phyloP scores from a whole-genome alignment of 2,329 filamentous ascomycete species.

The Emmonsiellopsis sp. region DNA sequence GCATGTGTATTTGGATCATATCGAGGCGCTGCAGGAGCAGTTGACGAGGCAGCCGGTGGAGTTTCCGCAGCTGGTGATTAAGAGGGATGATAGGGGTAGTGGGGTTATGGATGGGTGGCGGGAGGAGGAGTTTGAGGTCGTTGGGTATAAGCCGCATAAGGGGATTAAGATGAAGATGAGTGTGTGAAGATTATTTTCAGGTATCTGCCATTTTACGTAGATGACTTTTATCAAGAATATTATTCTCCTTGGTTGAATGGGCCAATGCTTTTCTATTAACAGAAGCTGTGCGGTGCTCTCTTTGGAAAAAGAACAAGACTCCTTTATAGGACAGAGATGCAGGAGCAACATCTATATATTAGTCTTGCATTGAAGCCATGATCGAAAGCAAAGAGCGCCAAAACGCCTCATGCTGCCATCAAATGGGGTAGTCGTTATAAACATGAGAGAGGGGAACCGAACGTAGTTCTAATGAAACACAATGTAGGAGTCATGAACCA shows the following conservation, averaged over 20 bases:
- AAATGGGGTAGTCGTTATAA: background rate
- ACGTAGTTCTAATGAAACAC: no score
- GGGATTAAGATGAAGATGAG: slow-evolving; percentile 98
- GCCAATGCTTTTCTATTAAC: no score
- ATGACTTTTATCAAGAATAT: background rate
- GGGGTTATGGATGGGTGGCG: slow-evolving; percentile 93
- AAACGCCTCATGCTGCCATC: background rate
- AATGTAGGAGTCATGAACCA: background rate
- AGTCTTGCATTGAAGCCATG: background rate
- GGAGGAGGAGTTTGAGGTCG: slow-evolving; percentile 75
- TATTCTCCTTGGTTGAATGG: background rate
- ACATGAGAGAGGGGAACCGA: background rate
- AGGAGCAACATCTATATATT: no score
- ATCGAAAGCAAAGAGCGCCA: background rate
- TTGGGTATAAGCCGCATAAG: slow-evolving; percentile 86
- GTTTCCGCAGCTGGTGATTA: slow-evolving; percentile 72
- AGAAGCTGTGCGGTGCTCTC: no score
- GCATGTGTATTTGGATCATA: slow-evolving; percentile 91
- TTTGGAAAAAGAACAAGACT: no score
- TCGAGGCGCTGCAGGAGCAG: slow-evolving; percentile 77
- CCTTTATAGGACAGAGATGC: no score
- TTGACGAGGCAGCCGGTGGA: slow-evolving; percentile 67
- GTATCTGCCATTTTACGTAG: background rate
- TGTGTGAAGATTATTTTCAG: slow-evolving; percentile 44
- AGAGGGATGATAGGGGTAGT: slow-evolving; percentile 56